phyloP scores from a whole-genome alignment of 257 asterid genomes.

The Penstemon barbatus region DNA sequence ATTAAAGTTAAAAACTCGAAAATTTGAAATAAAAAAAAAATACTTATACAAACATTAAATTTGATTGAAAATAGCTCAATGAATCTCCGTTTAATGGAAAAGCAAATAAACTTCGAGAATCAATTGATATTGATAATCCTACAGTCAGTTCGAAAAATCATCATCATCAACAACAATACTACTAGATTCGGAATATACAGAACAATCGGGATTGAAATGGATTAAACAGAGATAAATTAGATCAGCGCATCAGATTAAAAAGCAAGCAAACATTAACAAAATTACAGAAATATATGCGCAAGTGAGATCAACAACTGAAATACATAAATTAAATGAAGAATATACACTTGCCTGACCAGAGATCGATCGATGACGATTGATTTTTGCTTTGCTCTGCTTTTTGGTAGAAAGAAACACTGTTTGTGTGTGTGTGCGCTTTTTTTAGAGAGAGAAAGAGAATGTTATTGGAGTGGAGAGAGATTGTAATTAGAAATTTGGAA shows the following conservation, averaged over 20 bases:
- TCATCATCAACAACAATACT: too few species aligned
- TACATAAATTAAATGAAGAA: background rate
- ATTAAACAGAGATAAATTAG: background rate
- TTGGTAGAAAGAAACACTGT: slow-evolving; percentile 14
- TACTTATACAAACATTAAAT: too few species aligned
- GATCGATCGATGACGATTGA: background rate
- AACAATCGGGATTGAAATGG: too few species aligned
- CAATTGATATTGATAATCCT: too few species aligned
- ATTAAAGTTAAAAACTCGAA: too few species aligned
- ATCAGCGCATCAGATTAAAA: background rate
- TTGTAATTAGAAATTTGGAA: slow-evolving; percentile 38
- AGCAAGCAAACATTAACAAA: background rate
- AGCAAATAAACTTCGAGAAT: too few species aligned
- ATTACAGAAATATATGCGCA: background rate
- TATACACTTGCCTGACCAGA: slow-evolving; percentile 18
- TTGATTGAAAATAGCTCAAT: too few species aligned
- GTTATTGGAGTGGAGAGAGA: slow-evolving; percentile 27
- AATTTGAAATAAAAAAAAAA: too few species aligned
- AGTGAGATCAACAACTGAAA: background rate
- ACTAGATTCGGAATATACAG: background rate
- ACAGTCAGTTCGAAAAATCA: too few species aligned
- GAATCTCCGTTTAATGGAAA: too few species aligned
- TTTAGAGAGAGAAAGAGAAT: slow-evolving; percentile 23
- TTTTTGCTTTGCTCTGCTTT: background rate
- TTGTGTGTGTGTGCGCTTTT: background rate